phyloP scores from a whole-genome alignment of 371 early-diverging fungal species.

The Chytridiales sp. region DNA sequence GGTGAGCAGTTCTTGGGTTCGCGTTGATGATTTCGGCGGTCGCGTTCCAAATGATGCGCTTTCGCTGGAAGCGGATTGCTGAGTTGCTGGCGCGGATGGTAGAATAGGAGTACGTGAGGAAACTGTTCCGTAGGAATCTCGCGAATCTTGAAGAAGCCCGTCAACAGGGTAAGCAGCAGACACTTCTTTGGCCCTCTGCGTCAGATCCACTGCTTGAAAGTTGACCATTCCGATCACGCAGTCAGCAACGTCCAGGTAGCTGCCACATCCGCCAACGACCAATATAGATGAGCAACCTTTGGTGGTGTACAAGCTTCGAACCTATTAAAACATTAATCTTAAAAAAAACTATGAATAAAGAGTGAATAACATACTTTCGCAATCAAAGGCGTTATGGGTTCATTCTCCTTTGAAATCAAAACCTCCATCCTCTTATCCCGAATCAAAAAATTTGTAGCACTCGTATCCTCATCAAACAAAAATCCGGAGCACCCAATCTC shows the following conservation, averaged over 20 bases:
- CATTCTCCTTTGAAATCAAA: conserved; percentile 43
- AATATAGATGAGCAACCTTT: conserved; percentile 43
- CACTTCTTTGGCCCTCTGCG: conserved; percentile 40
- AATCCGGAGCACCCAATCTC: conserved; percentile 42
- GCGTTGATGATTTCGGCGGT: conserved; percentile 10
- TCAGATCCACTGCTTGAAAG: conserved; percentile 38
- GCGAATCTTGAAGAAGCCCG: background rate
- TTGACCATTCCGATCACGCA: conserved; percentile 48
- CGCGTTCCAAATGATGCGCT: conserved; percentile 9
- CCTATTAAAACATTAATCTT: conserved; percentile 7
- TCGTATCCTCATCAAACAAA: conserved; percentile 59
- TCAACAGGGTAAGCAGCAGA: conserved; percentile 32
- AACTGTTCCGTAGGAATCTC: background rate
- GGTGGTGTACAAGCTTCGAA: conserved; percentile 39
- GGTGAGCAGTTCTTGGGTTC: conserved; percentile 16
- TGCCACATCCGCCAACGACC: conserved; percentile 60
- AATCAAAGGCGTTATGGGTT: conserved; percentile 61
- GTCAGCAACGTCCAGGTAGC: conserved; percentile 57
- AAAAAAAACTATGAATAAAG: background rate
- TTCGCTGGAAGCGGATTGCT: background rate
- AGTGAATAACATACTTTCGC: conserved; percentile 23
- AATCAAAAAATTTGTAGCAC: conserved; percentile 60
- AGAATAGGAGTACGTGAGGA: background rate
- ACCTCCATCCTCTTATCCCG: conserved; percentile 55
- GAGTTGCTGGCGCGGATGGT: background rate